Percentiles rank a stretch among this genome's conserved stretches.
Evolutionary conservation across 2,329 filamentous ascomycete genomes (phyloP).

Genomic region (Coniochaeta sp.): DNA sequence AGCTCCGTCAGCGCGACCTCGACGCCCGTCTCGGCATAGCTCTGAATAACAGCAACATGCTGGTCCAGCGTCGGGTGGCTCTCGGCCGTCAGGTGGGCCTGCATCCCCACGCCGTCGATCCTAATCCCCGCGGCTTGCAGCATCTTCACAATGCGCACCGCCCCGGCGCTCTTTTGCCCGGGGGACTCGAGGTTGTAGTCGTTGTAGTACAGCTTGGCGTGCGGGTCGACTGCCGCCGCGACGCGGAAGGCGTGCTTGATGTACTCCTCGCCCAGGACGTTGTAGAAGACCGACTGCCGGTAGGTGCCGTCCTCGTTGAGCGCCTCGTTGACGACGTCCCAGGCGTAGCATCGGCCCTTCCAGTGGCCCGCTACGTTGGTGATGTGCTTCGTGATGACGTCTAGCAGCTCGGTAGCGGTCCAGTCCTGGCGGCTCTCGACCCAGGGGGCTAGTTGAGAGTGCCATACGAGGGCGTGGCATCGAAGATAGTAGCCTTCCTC

Average conservation of each 20-base stretch:
- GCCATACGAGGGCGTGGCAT: slow-evolving; percentile 48
- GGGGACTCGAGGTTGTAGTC: slow-evolving; percentile 52
- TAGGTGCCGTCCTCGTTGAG: slow-evolving; percentile 47
- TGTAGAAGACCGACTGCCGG: slow-evolving; percentile 40
- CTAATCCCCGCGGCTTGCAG: slow-evolving; percentile 37
- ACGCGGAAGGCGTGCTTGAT: slow-evolving; percentile 44
- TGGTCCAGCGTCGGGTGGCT: slow-evolving; percentile 35
- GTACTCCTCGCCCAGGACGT: slow-evolving; percentile 43
- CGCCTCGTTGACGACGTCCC: slow-evolving; percentile 53
- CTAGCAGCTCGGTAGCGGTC: slow-evolving; percentile 43
- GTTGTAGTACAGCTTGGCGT: slow-evolving; percentile 52
- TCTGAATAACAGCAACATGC: slow-evolving; percentile 36
- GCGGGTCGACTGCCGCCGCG: slow-evolving; percentile 38
- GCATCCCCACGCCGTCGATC: slow-evolving; percentile 56
- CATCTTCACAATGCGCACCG: slow-evolving; percentile 33
- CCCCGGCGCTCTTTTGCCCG: slow-evolving; percentile 36
- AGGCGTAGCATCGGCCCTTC: slow-evolving; percentile 43
- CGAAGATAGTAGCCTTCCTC: slow-evolving; percentile 40
- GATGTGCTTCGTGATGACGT: slow-evolving; percentile 46
- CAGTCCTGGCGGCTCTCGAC: slow-evolving; percentile 34
- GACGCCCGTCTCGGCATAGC: slow-evolving; percentile 40
- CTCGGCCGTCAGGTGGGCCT: slow-evolving; percentile 52
- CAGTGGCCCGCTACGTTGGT: slow-evolving; percentile 38
- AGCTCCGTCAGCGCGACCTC: slow-evolving; percentile 55
- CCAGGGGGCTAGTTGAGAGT: slow-evolving; percentile 45